Evolutionary conservation across 2,329 filamentous ascomycete genomes (phyloP).

Genomic region (Emydomyces testavorans): DNA sequence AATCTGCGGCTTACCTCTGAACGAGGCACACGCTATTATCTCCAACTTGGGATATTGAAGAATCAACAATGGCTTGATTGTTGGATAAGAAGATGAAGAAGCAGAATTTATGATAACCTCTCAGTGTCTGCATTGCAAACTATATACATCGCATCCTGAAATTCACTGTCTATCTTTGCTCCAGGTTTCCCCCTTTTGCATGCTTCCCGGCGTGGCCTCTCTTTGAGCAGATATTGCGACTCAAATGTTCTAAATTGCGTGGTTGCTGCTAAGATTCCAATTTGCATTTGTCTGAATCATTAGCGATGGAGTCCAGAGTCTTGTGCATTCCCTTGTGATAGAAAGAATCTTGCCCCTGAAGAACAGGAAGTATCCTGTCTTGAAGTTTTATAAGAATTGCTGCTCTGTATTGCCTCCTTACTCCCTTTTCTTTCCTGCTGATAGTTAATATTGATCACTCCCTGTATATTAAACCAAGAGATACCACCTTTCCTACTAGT

Average conservation of each 20-base stretch:
- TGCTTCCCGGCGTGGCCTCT: background rate
- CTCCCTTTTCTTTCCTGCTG: background rate
- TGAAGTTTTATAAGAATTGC: background rate
- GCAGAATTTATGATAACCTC: too few relatives aligned
- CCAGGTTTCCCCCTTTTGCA: background rate
- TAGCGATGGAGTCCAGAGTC: conserved; percentile 15
- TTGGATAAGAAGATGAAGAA: background rate
- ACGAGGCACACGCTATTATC: conserved; percentile 33
- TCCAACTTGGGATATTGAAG: conserved; percentile 29
- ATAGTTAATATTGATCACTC: too few relatives aligned
- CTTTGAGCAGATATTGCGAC: background rate
- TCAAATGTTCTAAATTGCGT: background rate
- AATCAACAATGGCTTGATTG: background rate
- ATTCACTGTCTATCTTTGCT: too few relatives aligned
- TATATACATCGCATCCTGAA: too few relatives aligned
- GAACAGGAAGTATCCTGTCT: background rate
- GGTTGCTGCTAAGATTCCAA: background rate
- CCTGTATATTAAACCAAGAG: too few relatives aligned
- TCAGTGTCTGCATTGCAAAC: background rate
- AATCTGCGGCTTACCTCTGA: conserved; percentile 41
- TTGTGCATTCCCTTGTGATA: too few relatives aligned
- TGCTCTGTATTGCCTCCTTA: background rate
- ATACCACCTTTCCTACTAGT: too few relatives aligned
- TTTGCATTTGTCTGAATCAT: conserved; percentile 6
- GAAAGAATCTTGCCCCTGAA: too few relatives aligned